Evolutionary conservation across 768 basidiomycete genomes (phyloP).

Genomic region (Brasilioporus rufonigricans): DNA sequence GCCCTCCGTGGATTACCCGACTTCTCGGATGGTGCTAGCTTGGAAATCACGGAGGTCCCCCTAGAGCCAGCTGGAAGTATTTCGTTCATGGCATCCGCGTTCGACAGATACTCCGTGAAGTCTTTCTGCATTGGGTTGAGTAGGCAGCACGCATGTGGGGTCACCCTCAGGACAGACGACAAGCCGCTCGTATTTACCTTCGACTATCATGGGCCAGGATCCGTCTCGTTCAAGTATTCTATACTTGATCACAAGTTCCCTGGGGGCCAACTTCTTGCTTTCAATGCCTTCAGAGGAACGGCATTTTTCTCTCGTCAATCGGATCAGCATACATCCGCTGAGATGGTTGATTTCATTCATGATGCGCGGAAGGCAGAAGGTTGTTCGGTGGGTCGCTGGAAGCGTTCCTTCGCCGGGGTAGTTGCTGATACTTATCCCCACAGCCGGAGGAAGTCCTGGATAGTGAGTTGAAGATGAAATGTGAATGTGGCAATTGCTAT

Average conservation of each 20-base stretch:
- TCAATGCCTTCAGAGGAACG: background rate
- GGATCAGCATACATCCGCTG: background rate
- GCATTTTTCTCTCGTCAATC: constrained; percentile 1
- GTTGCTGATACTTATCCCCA: background rate
- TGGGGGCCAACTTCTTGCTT: background rate
- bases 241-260: background rate
- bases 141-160: background rate
- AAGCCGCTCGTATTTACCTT: background rate
- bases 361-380: background rate
- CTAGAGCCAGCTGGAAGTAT: constrained; percentile 5
- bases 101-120: background rate
- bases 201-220: background rate
- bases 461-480: background rate
- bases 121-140: background rate
- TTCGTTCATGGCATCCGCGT: background rate
- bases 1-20: background rate
- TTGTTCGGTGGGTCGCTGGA: background rate
- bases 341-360: constrained; percentile 3
- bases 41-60: constrained; percentile 1
- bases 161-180: background rate
- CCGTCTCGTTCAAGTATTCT: background rate
- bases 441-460: background rate
- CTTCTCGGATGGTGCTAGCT: background rate
- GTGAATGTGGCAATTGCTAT: background rate
- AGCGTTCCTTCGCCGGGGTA: too few relatives aligned